A percentile compares a stretch with the other conserved stretches of the same genome.
Conservation (phyloP, 805 yeast species). For the Teunomyces funiuensis region DNA sequence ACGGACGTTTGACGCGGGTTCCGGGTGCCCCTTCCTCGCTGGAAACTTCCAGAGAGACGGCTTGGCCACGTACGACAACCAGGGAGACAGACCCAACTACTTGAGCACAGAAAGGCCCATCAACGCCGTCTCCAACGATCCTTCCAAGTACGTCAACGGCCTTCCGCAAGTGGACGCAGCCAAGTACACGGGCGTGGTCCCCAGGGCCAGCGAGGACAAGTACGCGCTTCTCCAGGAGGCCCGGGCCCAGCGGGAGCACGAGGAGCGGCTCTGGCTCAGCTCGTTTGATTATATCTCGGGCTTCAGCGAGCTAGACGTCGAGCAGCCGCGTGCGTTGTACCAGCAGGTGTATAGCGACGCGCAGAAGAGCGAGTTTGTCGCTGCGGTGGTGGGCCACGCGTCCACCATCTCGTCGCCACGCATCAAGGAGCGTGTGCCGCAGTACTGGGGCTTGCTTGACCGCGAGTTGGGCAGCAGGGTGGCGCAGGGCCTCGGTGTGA, state of each 20-base stretch:
- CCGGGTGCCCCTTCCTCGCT: constrained; percentile 27
- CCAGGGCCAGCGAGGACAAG: constrained; percentile 22
- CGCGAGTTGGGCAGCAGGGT: constrained; percentile 38
- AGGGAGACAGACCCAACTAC: constrained; percentile 53
- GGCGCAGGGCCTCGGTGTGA: constrained; percentile 43
- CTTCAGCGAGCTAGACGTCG: constrained; percentile 43
- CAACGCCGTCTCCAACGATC: constrained; percentile 21
- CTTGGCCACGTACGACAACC: constrained; percentile 20
- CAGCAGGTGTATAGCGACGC: constrained; percentile 36
- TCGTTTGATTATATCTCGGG: constrained; percentile 41
- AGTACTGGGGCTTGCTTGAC: constrained; percentile 43
- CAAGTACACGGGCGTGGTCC: constrained; percentile 34
- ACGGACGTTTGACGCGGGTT: constrained; percentile 22
- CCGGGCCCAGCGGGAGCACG: constrained; percentile 32
- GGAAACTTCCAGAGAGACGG: constrained; percentile 28
- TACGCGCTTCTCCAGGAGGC: constrained; percentile 27
- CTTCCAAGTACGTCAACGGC: constrained; percentile 18
- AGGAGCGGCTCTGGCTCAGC: constrained; percentile 35
- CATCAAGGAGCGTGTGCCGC: constrained; percentile 35
- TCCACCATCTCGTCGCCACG: too few relatives aligned
- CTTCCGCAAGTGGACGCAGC: constrained; percentile 20
- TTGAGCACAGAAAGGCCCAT: constrained; percentile 43
- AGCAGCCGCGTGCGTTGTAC: constrained; percentile 47
- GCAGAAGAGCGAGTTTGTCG: constrained; percentile 31
- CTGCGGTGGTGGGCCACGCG: constrained; percentile 42